Base-by-base conservation (phyloP, 1,139 yeast genomes). In the Hyphopichia fennica region DNA sequence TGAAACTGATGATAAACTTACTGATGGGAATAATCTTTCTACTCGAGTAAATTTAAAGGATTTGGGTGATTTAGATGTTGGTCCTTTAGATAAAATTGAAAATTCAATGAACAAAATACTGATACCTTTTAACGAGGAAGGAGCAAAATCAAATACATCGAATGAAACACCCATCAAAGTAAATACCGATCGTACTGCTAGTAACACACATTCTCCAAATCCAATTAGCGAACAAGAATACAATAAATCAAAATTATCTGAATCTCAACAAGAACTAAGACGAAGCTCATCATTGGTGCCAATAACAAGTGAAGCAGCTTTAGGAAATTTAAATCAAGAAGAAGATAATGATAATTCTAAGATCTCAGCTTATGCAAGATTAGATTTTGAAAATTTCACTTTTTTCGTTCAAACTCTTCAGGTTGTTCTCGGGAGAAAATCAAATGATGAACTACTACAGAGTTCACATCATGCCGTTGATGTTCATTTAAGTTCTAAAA, bases 341-440 rank as follows among this genome's bases (percentile, higher is more conserved):
- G 56, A 52, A 2, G 60, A 58, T 11, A 60, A 60, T 22, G 62
- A 58, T 23, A 46, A 44, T 18, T 62, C 88, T 6, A 77, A 81
- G 45, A 88, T 93, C 11, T 86, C 91, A 9, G 99, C 99, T 1
- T 93, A 93, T 60, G 99, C 99, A 1, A 76, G 96, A 51, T 68
- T 93, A 34, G 98, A 93, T 60, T 93, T 93, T 63, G 96, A 88
- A 47, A 83, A 89, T 50, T 91, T 85, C 60, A 89, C 96, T 3
- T 93, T 95, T 62, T 93, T 90, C 55, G 96, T 93, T 3, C 99
- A 93, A 64, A 93, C 99, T 1, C 74, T 93, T 54, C 98, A 93
- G 60, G 96, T 93, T 2, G 79, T 93, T 8, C 70, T 93, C 35
- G 99, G 99, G 7, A 76, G 99, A 52, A 79, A 89, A 47, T 86